Percentiles rank a stretch among this genome's conserved stretches.
These are phyloP conservation scores for Nymphaea thermarum DNA, from an alignment of 164 flowering plant genomes.

Conservation along the genomic window DNA sequence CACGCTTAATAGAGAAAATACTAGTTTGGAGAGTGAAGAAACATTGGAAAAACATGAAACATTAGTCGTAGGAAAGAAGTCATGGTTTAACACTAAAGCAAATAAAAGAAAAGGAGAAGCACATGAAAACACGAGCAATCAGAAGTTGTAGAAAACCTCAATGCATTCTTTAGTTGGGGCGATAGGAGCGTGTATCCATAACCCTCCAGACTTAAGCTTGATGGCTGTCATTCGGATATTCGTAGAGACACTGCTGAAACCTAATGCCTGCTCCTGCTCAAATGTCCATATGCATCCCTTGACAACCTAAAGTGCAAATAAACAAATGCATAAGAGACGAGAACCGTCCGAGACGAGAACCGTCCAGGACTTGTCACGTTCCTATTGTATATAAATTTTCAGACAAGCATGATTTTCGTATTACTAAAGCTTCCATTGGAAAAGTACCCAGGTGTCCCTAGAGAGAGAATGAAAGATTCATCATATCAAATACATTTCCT, in stretches of 20 bases:
- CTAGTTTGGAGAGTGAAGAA: not conserved
- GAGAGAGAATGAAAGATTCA: too few relatives aligned
- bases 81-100: too few relatives aligned
- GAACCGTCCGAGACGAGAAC: not conserved
- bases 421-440: too few relatives aligned
- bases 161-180: slow-evolving; percentile 96
- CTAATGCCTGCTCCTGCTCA: slow-evolving; percentile 95
- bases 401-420: too few relatives aligned
- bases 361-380: too few relatives aligned
- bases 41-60: not conserved
- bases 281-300: slow-evolving; percentile 85
- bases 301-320: slow-evolving; percentile 39
- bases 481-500: too few relatives aligned
- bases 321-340: not conserved
- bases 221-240: slow-evolving; percentile 93
- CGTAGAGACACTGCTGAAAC: slow-evolving; percentile 94
- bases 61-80: too few relatives aligned
- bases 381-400: too few relatives aligned
- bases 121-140: too few relatives aligned
- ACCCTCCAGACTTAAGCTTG: slow-evolving; percentile 94
- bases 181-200: slow-evolving; percentile 98
- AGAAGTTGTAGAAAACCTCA: too few relatives aligned
- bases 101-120: slow-evolving; percentile 1
- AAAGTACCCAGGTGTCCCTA: too few relatives aligned
- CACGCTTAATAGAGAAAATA: too few relatives aligned